Percentiles rank a stretch among this genome's conserved stretches.
These are phyloP conservation scores for Pythium sukuiense DNA, from an alignment of 352 stramenopile genomes.

Conservation along the genomic window DNA sequence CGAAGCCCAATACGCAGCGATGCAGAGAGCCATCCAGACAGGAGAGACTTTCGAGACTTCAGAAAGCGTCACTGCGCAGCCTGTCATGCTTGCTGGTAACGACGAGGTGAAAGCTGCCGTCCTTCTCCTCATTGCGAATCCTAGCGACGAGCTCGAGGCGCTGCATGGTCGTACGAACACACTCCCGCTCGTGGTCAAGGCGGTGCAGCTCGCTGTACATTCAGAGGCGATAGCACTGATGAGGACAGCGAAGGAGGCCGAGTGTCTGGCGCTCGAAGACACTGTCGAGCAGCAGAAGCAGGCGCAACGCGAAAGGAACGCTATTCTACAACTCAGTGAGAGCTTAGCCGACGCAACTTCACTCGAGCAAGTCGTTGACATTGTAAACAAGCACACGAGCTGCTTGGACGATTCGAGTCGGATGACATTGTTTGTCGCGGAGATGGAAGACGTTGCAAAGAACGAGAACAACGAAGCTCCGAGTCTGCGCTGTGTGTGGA, in stretches of 20 bases:
- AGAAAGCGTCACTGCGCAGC: neutral
- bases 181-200: conserved; percentile 4
- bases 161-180: neutral
- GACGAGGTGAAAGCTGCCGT: conserved; percentile 1
- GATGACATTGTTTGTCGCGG: conserved; percentile 10
- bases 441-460: neutral
- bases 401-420: too few species aligned
- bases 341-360: neutral
- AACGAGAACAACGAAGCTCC: neutral
- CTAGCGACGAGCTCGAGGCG: neutral
- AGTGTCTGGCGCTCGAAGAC: neutral
- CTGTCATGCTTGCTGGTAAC: neutral
- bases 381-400: neutral
- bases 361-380: neutral
- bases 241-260: neutral
- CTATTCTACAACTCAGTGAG: neutral
- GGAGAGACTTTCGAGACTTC: conserved; percentile 13
- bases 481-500: conserved; percentile 12
- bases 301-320: neutral
- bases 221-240: neutral
- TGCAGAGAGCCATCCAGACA: conserved; percentile 9
- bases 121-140: neutral
- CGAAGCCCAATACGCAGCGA: conserved; percentile 18
- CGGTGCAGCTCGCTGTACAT: neutral
- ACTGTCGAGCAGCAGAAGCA: neutral